Conservation (phyloP, 176 grass and related monocot species). For the Juncus inflexus region DNA sequence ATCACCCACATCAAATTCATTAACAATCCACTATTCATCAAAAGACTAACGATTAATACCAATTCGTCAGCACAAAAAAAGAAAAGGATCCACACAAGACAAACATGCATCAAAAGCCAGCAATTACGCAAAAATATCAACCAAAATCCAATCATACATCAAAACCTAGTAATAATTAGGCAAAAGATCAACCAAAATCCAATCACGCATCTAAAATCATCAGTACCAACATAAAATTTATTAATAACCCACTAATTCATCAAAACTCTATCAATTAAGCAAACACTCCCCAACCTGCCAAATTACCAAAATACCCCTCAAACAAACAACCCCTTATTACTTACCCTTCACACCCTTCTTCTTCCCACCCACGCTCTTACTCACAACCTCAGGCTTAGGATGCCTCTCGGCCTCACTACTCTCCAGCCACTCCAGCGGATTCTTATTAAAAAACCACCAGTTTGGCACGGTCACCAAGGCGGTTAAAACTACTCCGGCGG, state of each 20-base stretch:
- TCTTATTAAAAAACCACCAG: constrained; percentile 79
- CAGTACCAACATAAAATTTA: neutral
- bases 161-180: no score
- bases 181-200: constrained; percentile 3
- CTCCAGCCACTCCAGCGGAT: constrained; percentile 87
- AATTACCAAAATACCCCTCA: constrained; percentile 23
- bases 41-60: no score
- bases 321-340: constrained; percentile 19
- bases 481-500: constrained; percentile 75
- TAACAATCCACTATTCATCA: no score
- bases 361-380: constrained; percentile 31
- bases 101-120: no score
- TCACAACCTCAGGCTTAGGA: constrained; percentile 58
- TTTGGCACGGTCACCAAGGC: constrained; percentile 68
- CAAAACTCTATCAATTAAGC: no score
- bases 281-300: neutral
- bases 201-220: constrained; percentile 5
- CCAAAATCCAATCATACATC: no score
- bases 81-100: no score
- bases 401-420: constrained; percentile 60
- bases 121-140: no score
- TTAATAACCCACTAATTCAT: no score
- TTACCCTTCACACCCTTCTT: constrained; percentile 83
- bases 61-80: no score
- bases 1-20: neutral